phyloP scores from a whole-genome alignment of 208 protist genomes.

The Leptomonas pyrrhocoris region DNA sequence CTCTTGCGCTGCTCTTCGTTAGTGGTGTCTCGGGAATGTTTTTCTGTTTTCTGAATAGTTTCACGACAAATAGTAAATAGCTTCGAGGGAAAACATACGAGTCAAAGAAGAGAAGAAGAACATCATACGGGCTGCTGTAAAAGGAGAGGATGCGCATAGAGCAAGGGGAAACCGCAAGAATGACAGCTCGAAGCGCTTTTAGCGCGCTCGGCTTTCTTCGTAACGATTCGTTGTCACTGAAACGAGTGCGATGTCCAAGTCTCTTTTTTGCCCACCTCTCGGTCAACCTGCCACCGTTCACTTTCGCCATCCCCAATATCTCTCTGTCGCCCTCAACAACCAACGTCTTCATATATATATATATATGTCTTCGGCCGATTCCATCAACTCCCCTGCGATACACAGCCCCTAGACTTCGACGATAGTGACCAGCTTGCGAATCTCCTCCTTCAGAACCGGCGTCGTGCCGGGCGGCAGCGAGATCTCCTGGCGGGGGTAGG shows the following conservation, averaged over 20 bases:
- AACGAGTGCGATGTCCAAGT: background rate
- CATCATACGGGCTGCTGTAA: background rate
- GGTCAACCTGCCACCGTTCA: background rate
- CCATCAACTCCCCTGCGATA: background rate
- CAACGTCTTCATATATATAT: background rate
- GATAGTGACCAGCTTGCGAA: constrained; percentile 79
- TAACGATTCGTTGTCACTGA: background rate
- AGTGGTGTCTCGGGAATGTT: constrained; percentile 1
- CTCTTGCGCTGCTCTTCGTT: background rate
- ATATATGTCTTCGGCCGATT: background rate
- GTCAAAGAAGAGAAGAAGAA: constrained; percentile 7
- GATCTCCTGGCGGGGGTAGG: constrained; percentile 76
- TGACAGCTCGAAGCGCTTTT: too few species aligned
- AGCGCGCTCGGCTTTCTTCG: background rate
- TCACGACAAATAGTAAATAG: constrained; percentile 11
- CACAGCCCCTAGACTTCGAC: constrained; percentile 55
- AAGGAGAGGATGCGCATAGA: too few species aligned
- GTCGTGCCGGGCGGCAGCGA: constrained; percentile 81
- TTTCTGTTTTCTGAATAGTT: constrained; percentile 17
- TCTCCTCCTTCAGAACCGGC: constrained; percentile 73
- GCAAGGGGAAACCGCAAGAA: too few species aligned
- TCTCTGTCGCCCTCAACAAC: too few species aligned
- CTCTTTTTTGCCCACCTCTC: background rate
- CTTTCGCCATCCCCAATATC: background rate
- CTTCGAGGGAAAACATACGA: constrained; percentile 16